Conservation (phyloP, 1,284 basidiomycete genomes). For the Microbotryum intermedium region DNA sequence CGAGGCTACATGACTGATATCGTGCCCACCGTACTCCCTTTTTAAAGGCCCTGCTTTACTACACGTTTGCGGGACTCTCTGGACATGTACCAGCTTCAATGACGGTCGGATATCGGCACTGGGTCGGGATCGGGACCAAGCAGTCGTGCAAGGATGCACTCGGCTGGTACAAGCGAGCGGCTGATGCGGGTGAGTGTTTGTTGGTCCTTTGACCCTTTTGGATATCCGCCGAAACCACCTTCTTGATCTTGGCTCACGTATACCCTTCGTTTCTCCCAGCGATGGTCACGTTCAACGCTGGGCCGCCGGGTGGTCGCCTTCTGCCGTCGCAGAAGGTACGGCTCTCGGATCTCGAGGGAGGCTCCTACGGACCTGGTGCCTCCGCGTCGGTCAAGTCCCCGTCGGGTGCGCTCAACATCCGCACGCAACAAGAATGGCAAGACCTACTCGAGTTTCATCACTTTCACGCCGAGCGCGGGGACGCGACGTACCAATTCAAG, state of each 20-base stretch:
- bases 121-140: slow-evolving; percentile 83
- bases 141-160: slow-evolving; percentile 66
- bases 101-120: slow-evolving; percentile 88
- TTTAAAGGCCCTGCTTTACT: slow-evolving; percentile 73
- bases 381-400: slow-evolving; percentile 42
- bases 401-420: slow-evolving; percentile 17
- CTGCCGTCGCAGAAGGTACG: slow-evolving; percentile 72
- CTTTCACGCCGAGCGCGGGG: slow-evolving; percentile 77
- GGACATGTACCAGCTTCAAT: slow-evolving; percentile 81
- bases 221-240: slow-evolving; percentile 34
- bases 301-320: slow-evolving; percentile 83
- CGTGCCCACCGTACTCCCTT: slow-evolving; percentile 44
- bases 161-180: slow-evolving; percentile 77
- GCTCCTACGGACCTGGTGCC: slow-evolving; percentile 85
- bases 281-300: slow-evolving; percentile 63
- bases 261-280: slow-evolving; percentile 43
- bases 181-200: slow-evolving; percentile 57
- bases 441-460: slow-evolving; percentile 37
- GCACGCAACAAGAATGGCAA: slow-evolving; percentile 35
- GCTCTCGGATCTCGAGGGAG: slow-evolving; percentile 82
- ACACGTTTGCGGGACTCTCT: slow-evolving; percentile 83
- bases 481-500: slow-evolving; percentile 72
- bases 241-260: background rate
- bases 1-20: background rate
- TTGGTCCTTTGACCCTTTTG: slow-evolving; percentile 1